phyloP scores from a whole-genome alignment of 2,329 filamentous ascomycete genomes.

The Parascedosporium putredinis region DNA sequence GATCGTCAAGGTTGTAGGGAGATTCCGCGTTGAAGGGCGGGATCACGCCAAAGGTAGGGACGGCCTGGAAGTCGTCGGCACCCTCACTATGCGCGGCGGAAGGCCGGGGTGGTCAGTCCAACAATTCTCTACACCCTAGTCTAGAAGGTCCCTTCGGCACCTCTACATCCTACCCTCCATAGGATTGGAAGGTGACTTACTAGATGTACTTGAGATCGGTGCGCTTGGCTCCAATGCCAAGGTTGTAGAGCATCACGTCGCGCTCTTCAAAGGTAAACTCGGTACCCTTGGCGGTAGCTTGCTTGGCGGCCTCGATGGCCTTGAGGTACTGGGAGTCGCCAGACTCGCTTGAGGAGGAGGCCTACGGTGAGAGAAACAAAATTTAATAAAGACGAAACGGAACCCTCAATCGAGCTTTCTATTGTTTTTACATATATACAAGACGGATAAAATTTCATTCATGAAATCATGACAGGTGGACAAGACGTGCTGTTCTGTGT shows the following conservation, averaged over 20 bases:
- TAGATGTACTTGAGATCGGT: constrained; percentile 81
- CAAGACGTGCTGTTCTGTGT: constrained; percentile 7
- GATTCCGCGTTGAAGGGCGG: constrained; percentile 79
- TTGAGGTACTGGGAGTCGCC: constrained; percentile 47
- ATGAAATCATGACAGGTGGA: constrained; percentile 7
- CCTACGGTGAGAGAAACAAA: constrained; percentile 14
- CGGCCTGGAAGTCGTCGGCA: constrained; percentile 80
- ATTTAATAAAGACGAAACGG: constrained; percentile 7
- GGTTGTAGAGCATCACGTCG: constrained; percentile 90
- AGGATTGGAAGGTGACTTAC: too few species aligned
- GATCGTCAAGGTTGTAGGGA: constrained; percentile 68
- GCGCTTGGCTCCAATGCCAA: constrained; percentile 85
- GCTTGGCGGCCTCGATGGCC: constrained; percentile 67
- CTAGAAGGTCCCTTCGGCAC: too few species aligned
- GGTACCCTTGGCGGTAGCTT: constrained; percentile 57
- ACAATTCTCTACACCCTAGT: too few species aligned
- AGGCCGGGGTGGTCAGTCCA: too few species aligned
- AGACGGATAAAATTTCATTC: constrained; percentile 1
- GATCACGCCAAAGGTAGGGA: constrained; percentile 93
- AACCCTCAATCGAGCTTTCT: neutral
- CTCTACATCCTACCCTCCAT: too few species aligned
- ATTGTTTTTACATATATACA: constrained; percentile 6
- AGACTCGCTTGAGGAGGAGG: constrained; percentile 12
- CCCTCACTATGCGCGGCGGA: constrained; percentile 47
- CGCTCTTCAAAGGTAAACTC: constrained; percentile 76